Base-by-base conservation (phyloP, 345 rosid genomes). In the Populus deltoides region DNA sequence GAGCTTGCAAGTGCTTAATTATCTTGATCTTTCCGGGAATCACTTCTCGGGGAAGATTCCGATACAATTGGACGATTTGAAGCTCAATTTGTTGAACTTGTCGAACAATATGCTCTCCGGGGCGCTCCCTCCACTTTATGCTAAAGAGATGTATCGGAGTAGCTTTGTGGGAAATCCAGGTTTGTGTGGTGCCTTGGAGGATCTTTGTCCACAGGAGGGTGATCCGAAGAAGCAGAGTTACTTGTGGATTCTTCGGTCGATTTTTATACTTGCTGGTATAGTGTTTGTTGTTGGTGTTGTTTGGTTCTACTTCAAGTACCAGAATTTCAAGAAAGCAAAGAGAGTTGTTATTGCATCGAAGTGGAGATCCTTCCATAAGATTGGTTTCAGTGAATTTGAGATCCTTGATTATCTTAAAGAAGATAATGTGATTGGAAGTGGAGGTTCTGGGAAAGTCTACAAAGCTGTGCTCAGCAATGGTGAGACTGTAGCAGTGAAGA, bases 341-440 rank as follows among this genome's bases (percentile, higher is more conserved):
- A 89, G 78, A 49, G 82, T 77, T 1, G 59, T 79, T 0, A 71
- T 83, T 11, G 76, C 87, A 47, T 78, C 90, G 0, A 92, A 94
- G 85, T 94, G 98, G 98, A 90, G 87, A 78, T 88, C 96, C 0
- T 95, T 95, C 85, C 99, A 95, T 76, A 92, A 90, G 78, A 86
- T 93, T 45, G 96, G 88, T 33, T 95, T 95, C 47, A 89, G 89
- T 25, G 96, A 95, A 77, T 87, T 74, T 4, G 98, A 95, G 68
- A 87, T 93, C 27, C 75, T 66, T 0, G 81, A 79, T 77, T 87
- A 89, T 79, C 93, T 95, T 8, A 73, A 84, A 36, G 97, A 93
- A 81, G 90, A 82, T 53, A 92, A 90, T 76, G 85, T 95, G 75
- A 90, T 95, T 1, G 98, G 99, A 66, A 86, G 86, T 43, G 99